These are phyloP conservation scores for Smithsoniella earleae DNA, from an alignment of 163 green algal species.

Conservation along the genomic window DNA sequence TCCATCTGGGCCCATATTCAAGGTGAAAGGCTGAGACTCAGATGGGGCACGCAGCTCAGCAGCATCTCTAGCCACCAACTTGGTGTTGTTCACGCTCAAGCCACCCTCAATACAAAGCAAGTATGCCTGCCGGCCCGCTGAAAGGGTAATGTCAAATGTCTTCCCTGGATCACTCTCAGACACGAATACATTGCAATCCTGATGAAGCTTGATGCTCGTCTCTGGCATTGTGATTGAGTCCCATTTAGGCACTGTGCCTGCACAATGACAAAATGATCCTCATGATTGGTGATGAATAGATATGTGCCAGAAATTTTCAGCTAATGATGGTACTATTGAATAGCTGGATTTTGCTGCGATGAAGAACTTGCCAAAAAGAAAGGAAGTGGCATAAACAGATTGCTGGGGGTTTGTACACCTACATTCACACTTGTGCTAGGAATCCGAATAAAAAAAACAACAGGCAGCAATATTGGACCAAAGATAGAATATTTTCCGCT, in stretches of 20 bases:
- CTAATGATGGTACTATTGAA: too few relatives aligned
- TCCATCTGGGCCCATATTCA: constrained; percentile 36
- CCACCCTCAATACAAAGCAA: constrained; percentile 62
- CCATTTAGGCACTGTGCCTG: background rate
- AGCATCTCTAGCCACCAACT: constrained; percentile 46
- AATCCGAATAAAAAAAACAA: too few relatives aligned
- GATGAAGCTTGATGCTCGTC: constrained; percentile 8
- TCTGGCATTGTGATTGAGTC: background rate
- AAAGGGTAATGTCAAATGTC: constrained; percentile 44
- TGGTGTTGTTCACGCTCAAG: constrained; percentile 34
- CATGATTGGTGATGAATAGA: too few relatives aligned
- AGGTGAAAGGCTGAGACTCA: constrained; percentile 27
- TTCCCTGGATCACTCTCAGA: constrained; percentile 53
- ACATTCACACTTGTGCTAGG: too few relatives aligned
- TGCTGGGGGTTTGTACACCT: too few relatives aligned
- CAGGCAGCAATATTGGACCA: too few relatives aligned
- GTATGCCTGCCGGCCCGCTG: constrained; percentile 51
- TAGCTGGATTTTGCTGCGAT: too few relatives aligned
- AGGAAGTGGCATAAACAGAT: too few relatives aligned
- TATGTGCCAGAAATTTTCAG: too few relatives aligned
- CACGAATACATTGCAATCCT: constrained; percentile 66
- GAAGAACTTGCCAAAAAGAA: too few relatives aligned
- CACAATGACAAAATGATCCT: background rate
- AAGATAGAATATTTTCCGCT: too few relatives aligned
- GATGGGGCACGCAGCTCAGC: constrained; percentile 37